Percentiles rank a stretch among this genome's conserved stretches.
These are phyloP conservation scores for Fusarium sp. DNA, from an alignment of 2,329 filamentous ascomycete genomes.

Conservation along the genomic window DNA sequence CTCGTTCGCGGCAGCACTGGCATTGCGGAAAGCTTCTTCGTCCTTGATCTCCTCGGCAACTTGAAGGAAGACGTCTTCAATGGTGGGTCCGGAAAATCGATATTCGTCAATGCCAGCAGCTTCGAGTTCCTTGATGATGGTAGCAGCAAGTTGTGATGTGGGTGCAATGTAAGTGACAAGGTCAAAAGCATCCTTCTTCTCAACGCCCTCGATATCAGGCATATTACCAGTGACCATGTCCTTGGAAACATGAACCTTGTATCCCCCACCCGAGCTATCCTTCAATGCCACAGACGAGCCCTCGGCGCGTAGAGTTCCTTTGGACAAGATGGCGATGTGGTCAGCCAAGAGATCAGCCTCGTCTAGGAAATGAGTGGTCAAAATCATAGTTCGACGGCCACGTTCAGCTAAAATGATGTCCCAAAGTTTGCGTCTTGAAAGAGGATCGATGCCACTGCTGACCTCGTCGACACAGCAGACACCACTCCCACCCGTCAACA, in stretches of 20 bases:
- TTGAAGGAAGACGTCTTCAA: constrained; percentile 92
- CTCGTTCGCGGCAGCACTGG: constrained; percentile 40
- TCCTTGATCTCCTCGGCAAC: constrained; percentile 82
- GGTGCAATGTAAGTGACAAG: constrained; percentile 79
- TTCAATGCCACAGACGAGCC: constrained; percentile 91
- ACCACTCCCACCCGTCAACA: constrained; percentile 89
- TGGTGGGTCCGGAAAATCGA: constrained; percentile 87
- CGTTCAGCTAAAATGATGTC: constrained; percentile 90
- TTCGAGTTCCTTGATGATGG: constrained; percentile 78
- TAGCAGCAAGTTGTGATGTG: constrained; percentile 76
- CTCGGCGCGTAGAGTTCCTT: constrained; percentile 82
- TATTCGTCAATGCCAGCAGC: constrained; percentile 77
- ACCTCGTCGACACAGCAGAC: constrained; percentile 95
- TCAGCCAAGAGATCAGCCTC: constrained; percentile 92
- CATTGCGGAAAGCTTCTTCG: constrained; percentile 54
- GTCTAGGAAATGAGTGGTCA: constrained; percentile 95
- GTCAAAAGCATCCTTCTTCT: constrained; percentile 73
- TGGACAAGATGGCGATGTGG: constrained; percentile 88
- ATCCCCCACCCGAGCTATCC: constrained; percentile 83
- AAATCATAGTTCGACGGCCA: constrained; percentile 82
- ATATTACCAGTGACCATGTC: constrained; percentile 61
- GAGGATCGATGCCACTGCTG: constrained; percentile 86
- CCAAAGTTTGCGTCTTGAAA: constrained; percentile 92
- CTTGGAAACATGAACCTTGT: constrained; percentile 81
- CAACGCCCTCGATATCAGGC: constrained; percentile 66